Conservation (phyloP, 768 basidiomycete species). For the Austroboletus eburneus region DNA sequence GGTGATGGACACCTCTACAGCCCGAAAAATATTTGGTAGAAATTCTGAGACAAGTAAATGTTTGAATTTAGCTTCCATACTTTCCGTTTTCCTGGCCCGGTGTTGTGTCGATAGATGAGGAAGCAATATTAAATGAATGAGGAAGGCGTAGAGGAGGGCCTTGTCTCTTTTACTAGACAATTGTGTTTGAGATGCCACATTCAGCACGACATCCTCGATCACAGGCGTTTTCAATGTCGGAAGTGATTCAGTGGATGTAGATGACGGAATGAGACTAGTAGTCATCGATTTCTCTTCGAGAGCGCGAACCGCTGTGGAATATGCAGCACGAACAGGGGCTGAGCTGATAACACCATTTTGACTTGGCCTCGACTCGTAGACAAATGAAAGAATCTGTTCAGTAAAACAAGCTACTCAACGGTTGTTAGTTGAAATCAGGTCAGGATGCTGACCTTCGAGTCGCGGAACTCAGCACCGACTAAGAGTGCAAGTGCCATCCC, state of each 20-base stretch:
- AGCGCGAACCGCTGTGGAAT: constrained; percentile 2
- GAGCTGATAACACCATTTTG: constrained; percentile 13
- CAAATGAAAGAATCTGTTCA: constrained; percentile 54
- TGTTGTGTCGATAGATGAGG: constrained; percentile 35
- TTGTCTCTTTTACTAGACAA: constrained; percentile 5
- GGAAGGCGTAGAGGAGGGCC: constrained; percentile 34
- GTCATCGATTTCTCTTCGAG: constrained; percentile 13
- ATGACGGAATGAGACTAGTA: neutral
- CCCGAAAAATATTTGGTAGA: constrained; percentile 37
- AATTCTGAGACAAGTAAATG: constrained; percentile 33
- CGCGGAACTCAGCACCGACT: constrained; percentile 52
- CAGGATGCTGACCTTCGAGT: constrained; percentile 48
- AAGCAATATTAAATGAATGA: constrained; percentile 39
- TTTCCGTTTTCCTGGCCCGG: constrained; percentile 34
- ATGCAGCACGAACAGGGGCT: constrained; percentile 4
- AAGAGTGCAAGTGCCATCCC: constrained; percentile 51
- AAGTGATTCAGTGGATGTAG: neutral
- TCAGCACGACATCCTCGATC: constrained; percentile 4
- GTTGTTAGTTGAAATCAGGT: neutral
- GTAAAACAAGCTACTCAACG: neutral
- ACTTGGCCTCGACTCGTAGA: constrained; percentile 41
- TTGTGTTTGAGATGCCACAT: constrained; percentile 7
- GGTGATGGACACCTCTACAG: constrained; percentile 25
- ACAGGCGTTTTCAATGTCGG: neutral
- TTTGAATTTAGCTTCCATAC: constrained; percentile 28